Conservation (phyloP, 768 basidiomycete genomes). For the Kwoniella sp. region DNA sequence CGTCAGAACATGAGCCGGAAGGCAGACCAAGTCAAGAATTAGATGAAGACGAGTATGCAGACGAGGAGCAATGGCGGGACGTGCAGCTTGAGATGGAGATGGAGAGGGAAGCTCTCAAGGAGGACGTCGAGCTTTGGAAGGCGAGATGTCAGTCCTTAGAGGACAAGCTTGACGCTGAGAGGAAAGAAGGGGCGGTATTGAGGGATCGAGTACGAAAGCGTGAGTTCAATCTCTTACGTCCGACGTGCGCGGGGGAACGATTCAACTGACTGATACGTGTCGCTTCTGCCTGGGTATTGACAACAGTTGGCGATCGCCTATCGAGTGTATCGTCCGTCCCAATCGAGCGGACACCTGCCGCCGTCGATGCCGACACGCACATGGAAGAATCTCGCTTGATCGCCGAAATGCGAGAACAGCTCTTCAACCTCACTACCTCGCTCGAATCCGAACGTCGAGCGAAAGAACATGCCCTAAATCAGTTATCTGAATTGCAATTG, state of each 20-base stretch:
- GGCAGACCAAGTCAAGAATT: slow-evolving; percentile 12
- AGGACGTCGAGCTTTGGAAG: slow-evolving; percentile 86
- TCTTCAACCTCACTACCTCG: slow-evolving; percentile 57
- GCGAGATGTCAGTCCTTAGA: slow-evolving; percentile 75
- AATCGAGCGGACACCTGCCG: slow-evolving; percentile 1
- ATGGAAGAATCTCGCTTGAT: slow-evolving; percentile 44
- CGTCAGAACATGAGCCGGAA: neutral
- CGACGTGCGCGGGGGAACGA: too few relatives aligned
- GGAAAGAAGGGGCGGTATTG: slow-evolving; percentile 80
- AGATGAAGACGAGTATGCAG: slow-evolving; percentile 9
- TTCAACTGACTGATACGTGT: slow-evolving; percentile 8
- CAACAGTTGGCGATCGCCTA: slow-evolving; percentile 48
- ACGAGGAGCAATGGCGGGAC: slow-evolving; percentile 15
- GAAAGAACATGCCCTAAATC: slow-evolving; percentile 40
- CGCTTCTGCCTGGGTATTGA: neutral
- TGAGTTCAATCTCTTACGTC: slow-evolving; percentile 31
- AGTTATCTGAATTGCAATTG: slow-evolving; percentile 16
- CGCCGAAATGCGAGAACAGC: slow-evolving; percentile 56
- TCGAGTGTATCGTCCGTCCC: slow-evolving; percentile 35
- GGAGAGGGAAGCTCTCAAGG: slow-evolving; percentile 84
- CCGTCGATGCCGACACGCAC: slow-evolving; percentile 4
- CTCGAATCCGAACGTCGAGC: slow-evolving; percentile 54
- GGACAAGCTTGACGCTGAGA: slow-evolving; percentile 67
- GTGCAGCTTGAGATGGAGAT: slow-evolving; percentile 60
- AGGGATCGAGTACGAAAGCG: slow-evolving; percentile 61